phyloP scores from a whole-genome alignment of 805 yeast genomes.

The Candida anglica region DNA sequence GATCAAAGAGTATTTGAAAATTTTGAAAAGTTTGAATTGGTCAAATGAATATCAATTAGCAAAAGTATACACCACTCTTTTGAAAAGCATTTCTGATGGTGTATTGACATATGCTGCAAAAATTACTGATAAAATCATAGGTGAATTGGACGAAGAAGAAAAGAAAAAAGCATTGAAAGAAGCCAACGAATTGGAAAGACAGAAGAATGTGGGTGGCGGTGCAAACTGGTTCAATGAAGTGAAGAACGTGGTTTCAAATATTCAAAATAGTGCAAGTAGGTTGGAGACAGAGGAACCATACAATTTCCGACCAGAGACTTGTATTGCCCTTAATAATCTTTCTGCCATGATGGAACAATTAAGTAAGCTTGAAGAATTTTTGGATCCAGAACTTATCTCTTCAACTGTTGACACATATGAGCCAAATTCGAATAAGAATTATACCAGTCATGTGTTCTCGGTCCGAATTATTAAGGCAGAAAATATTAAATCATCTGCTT shows the following conservation, averaged over 20 bases:
- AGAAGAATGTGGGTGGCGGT: no score
- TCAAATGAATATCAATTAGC: conserved; percentile 59
- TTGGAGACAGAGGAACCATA: conserved; percentile 43
- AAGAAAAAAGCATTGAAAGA: conserved; percentile 10
- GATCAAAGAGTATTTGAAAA: conserved; percentile 51
- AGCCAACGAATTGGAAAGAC: conserved; percentile 12
- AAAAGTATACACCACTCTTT: conserved; percentile 52
- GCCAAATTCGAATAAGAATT: conserved; percentile 24
- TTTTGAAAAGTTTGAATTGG: conserved; percentile 68
- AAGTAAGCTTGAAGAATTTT: conserved; percentile 47
- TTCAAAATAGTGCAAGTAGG: conserved; percentile 29
- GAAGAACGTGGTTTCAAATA: conserved; percentile 44
- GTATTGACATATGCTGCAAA: conserved; percentile 47
- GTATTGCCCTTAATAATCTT: conserved; percentile 74
- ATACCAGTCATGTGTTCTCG: conserved; percentile 55
- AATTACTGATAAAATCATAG: conserved; percentile 32
- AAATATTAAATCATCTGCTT: conserved; percentile 45
- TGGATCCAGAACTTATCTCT: conserved; percentile 59
- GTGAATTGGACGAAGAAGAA: conserved; percentile 39
- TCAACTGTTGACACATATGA: conserved; percentile 31
- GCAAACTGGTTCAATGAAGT: conserved; percentile 48
- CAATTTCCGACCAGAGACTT: conserved; percentile 56
- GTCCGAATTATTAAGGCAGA: conserved; percentile 63
- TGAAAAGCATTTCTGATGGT: conserved; percentile 62
- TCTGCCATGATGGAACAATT: conserved; percentile 47